phyloP scores from a whole-genome alignment of 1,139 yeast genomes.

The Suhomyces anneliseae region DNA sequence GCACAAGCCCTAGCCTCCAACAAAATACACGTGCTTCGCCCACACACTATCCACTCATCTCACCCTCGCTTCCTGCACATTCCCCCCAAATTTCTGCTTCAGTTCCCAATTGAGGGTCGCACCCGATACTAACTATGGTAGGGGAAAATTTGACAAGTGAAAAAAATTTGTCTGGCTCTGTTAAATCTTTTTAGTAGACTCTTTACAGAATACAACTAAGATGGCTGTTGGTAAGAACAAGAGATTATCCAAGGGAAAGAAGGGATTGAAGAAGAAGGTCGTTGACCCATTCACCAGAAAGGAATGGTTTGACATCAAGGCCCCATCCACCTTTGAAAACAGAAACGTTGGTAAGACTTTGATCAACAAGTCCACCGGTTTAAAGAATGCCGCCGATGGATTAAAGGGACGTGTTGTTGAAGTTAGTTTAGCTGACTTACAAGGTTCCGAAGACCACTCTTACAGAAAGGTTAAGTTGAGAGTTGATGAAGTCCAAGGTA shows the following conservation, averaged over 20 bases:
- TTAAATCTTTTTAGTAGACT: constrained; percentile 10
- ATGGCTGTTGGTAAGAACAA: constrained; percentile 98
- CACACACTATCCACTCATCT: neutral
- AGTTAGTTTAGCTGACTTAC: constrained; percentile 51
- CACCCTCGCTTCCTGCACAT: constrained; percentile 1
- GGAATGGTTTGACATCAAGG: constrained; percentile 94
- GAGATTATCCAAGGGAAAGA: constrained; percentile 95
- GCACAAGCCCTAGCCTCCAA: neutral
- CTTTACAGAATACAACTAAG: constrained; percentile 9
- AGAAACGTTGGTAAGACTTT: constrained; percentile 93
- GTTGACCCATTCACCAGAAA: constrained; percentile 95
- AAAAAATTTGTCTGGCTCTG: constrained; percentile 7
- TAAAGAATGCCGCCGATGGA: constrained; percentile 78
- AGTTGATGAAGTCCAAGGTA: constrained; percentile 56
- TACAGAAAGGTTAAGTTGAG: constrained; percentile 54
- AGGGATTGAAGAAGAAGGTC: constrained; percentile 93
- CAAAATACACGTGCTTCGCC: neutral
- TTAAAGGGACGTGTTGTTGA: constrained; percentile 54
- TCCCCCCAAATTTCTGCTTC: neutral
- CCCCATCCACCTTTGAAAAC: constrained; percentile 92
- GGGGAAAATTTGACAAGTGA: constrained; percentile 2
- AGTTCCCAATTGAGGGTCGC: neutral
- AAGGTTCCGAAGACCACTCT: constrained; percentile 54
- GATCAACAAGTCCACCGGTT: constrained; percentile 92
- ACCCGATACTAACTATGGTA: constrained; percentile 1